A percentile compares a stretch with the other conserved stretches of the same genome.
phyloP scores from a whole-genome alignment of 2,329 filamentous ascomycete genomes.

The Atkinsonella hypoxylon region DNA sequence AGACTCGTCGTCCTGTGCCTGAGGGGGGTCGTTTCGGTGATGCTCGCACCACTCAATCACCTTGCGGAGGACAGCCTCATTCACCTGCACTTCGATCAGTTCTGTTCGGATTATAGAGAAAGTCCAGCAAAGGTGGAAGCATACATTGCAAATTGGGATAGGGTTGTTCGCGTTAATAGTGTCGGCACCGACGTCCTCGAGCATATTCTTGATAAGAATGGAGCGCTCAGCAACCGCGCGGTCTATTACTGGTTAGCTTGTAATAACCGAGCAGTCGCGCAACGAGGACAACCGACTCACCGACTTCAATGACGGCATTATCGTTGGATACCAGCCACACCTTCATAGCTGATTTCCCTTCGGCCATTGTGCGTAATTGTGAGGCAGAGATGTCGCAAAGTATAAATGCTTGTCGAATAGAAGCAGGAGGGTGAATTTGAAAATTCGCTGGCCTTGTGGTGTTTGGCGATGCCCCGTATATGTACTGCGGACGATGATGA shows the following conservation, averaged over 20 bases:
- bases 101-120: not conserved
- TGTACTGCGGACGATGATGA: not conserved
- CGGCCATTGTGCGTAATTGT: conserved; percentile 22
- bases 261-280: not conserved
- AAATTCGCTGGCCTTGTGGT: not conserved
- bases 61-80: conserved; percentile 86
- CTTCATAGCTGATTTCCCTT: conserved; percentile 23
- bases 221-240: conserved; percentile 81
- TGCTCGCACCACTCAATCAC: conserved; percentile 98
- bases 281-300: conserved; percentile 21
- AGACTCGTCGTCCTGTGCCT: conserved; percentile 74
- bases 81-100: conserved; percentile 47
- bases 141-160: conserved; percentile 78
- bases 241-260: conserved; percentile 35
- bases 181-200: conserved; percentile 76
- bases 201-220: conserved; percentile 94
- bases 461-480: not conserved
- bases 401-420: not conserved
- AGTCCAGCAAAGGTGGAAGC: conserved; percentile 12
- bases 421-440: not conserved
- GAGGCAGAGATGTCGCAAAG: not conserved
- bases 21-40: conserved; percentile 80
- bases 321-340: conserved; percentile 42
- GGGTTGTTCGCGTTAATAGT: conserved; percentile 43
- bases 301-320: conserved; percentile 31